phyloP scores from a whole-genome alignment of 2,329 filamentous ascomycete genomes.

The Lojkania enalia region DNA sequence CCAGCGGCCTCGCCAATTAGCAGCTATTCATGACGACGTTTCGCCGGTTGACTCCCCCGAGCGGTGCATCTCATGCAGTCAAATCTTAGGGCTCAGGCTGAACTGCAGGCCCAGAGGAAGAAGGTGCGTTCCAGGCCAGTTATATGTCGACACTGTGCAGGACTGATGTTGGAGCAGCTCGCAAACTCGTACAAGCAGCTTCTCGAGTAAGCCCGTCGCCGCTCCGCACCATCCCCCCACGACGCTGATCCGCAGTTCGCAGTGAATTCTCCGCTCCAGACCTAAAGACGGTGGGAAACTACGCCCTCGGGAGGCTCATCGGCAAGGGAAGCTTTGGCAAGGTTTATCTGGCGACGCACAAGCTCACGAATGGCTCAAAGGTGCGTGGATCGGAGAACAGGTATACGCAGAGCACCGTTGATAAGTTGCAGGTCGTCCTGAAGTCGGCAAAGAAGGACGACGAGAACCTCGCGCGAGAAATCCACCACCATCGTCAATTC shows the following conservation, averaged over 20 bases:
- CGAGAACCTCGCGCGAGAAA: conserved; percentile 92
- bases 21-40: conserved; percentile 42
- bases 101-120: conserved; percentile 62
- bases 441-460: conserved; percentile 98
- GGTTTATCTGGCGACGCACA: conserved; percentile 93
- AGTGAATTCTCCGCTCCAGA: conserved; percentile 95
- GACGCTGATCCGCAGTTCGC: conserved; percentile 28
- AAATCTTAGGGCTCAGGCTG: conserved; percentile 55
- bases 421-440: conserved; percentile 77
- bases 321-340: conserved; percentile 98
- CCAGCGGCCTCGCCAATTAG: conserved; percentile 29
- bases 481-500: conserved; percentile 98
- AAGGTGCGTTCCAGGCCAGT: conserved; percentile 56
- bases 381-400: conserved; percentile 53
- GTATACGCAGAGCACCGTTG: conserved; percentile 8
- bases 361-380: conserved; percentile 98
- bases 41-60: conserved; percentile 31
- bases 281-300: conserved; percentile 91
- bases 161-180: conserved; percentile 62
- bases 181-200: conserved; percentile 95
- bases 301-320: conserved; percentile 86
- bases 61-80: conserved; percentile 49
- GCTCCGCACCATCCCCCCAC: conserved; percentile 4
- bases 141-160: conserved; percentile 7
- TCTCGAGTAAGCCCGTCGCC: conserved; percentile 70